Base-by-base conservation (phyloP, 2,329 filamentous ascomycete genomes). In the Aspergillus sp. region DNA sequence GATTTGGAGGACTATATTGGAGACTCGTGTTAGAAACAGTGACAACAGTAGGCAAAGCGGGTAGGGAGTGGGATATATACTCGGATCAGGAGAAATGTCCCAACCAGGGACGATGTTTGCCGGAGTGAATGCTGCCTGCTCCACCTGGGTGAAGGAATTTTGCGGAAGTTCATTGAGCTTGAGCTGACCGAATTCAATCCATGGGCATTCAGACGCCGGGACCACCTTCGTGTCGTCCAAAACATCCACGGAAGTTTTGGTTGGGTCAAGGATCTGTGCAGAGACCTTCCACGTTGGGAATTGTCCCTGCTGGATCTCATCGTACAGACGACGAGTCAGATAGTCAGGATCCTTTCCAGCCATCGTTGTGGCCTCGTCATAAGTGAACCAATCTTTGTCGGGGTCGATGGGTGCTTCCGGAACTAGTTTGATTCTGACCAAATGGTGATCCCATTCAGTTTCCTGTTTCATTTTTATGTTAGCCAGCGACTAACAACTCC, bases 271-370 rank as follows among this genome's bases (percentile, higher is more conserved):
- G 12, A 56, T 43, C 42, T 57, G 54, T 32, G 48, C 41, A 20
- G 47, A 54, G 9, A 47, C 44, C n/a, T 41, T 54, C 53, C 53
- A 55, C 13, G 37, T 46, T 3, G 53, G 53, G 15, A 51, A 46
- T 38, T 15, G 35, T 5, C 35, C 23, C 47, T 19, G 19, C 45
- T 45, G 10, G 42, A 33, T 51, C 46, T n/a, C 45, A n/a, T 38
- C 35, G 17, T 38, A 38, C 35, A 38, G 35, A 15, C 35, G 35
- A 19, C 35, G 47, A 10, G 30, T 43, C 23, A 44, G 39, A 20
- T 47, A 48, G 33, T 55, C 51, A 12, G 48, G 44, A 20, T 55
- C 46, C 9, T 41, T 41, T 30, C 51, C 45, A 4, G 13, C 35
- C n/a, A 15, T 38, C n/a, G 35, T 19, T 7, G 35, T 38, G n/a